phyloP scores from a whole-genome alignment of 805 yeast genomes.

The Starmerella bombi region DNA sequence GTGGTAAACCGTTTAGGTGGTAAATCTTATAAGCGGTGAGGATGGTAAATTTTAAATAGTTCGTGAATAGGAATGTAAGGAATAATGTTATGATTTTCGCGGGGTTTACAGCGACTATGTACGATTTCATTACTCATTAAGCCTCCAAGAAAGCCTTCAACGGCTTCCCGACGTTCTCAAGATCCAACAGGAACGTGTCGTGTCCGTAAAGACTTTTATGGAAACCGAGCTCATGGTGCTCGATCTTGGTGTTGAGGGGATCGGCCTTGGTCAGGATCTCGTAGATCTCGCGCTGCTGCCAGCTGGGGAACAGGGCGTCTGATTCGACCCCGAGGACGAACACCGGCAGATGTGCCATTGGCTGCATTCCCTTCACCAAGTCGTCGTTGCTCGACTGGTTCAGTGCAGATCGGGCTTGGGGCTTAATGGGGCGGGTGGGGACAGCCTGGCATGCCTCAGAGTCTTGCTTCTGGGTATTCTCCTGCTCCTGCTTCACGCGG shows the following conservation, averaged over 20 bases:
- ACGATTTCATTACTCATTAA: no score
- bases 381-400: constrained; percentile 35
- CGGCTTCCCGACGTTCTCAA: constrained; percentile 69
- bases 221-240: constrained; percentile 61
- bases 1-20: no score
- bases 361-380: constrained; percentile 49
- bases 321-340: constrained; percentile 86
- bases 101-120: no score
- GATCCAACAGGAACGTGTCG: constrained; percentile 73
- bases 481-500: constrained; percentile 2
- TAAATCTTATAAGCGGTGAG: no score
- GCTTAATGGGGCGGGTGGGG: constrained; percentile 41
- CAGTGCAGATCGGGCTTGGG: constrained; percentile 33
- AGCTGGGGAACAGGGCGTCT: constrained; percentile 79
- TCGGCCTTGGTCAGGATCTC: constrained; percentile 34
- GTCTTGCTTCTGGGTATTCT: background rate
- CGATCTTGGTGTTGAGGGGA: constrained; percentile 30
- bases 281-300: constrained; percentile 83
- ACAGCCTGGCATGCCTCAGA: constrained; percentile 24
- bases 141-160: constrained; percentile 46
- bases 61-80: no score
- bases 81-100: no score
- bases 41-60: no score
- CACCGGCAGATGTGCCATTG: constrained; percentile 49
- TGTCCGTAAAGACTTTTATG: constrained; percentile 78